Percentiles rank a stretch among this genome's conserved stretches.
Conservation (phyloP, 352 stramenopile genomes). For the Phytophthora colocasiae region DNA sequence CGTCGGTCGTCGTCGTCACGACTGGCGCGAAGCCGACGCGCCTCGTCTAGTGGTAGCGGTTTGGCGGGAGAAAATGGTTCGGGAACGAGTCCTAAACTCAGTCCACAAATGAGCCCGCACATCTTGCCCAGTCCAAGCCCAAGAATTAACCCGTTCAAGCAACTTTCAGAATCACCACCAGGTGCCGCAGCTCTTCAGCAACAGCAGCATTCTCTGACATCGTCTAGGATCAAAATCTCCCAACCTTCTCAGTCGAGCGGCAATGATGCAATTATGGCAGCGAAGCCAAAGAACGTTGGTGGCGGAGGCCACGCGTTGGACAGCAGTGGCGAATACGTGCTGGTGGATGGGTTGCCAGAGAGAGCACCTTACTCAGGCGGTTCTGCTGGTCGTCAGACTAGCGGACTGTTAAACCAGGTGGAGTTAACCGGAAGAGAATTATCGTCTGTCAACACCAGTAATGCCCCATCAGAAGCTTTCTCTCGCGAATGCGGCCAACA, state of each 20-base stretch:
- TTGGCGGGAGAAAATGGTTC: conserved; percentile 21
- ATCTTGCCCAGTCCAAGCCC: conserved; percentile 66
- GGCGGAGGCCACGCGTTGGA: conserved; percentile 41
- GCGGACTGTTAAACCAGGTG: background rate
- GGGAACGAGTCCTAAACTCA: conserved; percentile 60
- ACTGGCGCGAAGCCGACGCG: conserved; percentile 60
- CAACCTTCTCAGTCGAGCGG: conserved; percentile 5
- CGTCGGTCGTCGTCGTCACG: conserved; percentile 58
- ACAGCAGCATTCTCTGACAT: conserved; percentile 29
- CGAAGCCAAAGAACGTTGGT: conserved; percentile 28
- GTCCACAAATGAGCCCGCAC: conserved; percentile 74
- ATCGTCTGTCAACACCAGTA: conserved; percentile 1
- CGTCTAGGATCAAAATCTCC: conserved; percentile 23
- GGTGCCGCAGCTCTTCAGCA: conserved; percentile 36
- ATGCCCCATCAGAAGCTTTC: conserved; percentile 17
- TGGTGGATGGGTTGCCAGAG: conserved; percentile 59
- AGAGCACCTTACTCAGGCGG: conserved; percentile 16
- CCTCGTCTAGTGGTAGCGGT: conserved; percentile 55
- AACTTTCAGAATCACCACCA: conserved; percentile 51
- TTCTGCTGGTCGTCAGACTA: conserved; percentile 4
- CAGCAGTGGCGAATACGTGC: conserved; percentile 71
- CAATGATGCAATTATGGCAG: conserved; percentile 12
- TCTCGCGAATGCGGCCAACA: conserved; percentile 63
- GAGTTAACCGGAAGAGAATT: conserved; percentile 16
- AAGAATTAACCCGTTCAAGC: conserved; percentile 81